Conservation (phyloP, 768 basidiomycete species). For the Collybiopsis confluens region DNA sequence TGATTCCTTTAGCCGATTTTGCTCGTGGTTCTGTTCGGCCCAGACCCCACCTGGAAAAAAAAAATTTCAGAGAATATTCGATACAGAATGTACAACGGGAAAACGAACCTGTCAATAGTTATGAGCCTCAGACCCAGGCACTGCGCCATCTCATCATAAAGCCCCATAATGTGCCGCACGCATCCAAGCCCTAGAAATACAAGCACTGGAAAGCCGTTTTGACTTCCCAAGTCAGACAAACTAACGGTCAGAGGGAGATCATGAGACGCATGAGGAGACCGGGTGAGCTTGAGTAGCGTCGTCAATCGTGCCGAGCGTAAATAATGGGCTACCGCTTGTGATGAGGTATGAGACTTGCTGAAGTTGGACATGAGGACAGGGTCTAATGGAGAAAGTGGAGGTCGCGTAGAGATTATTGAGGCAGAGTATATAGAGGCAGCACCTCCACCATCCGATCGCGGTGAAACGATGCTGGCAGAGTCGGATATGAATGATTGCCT, state of each 20-base stretch:
- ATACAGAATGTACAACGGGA: neutral
- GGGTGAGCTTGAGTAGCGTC: constrained; percentile 71
- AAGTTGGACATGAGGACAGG: constrained; percentile 32
- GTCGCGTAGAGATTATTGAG: constrained; percentile 42
- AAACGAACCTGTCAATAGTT: constrained; percentile 81
- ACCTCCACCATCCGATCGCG: constrained; percentile 50
- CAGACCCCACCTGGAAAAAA: constrained; percentile 73
- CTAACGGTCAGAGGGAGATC: constrained; percentile 79
- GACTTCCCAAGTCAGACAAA: constrained; percentile 86
- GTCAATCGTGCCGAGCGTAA: constrained; percentile 85
- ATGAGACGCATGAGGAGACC: constrained; percentile 74
- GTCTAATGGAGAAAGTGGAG: constrained; percentile 46
- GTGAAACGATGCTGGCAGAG: constrained; percentile 48
- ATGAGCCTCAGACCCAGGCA: constrained; percentile 84
- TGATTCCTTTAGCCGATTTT: constrained; percentile 71
- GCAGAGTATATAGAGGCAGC: constrained; percentile 48
- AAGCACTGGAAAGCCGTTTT: constrained; percentile 82
- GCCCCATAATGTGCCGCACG: constrained; percentile 89
- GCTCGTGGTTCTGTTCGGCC: constrained; percentile 77
- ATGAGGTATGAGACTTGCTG: constrained; percentile 40
- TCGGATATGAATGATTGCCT: constrained; percentile 57
- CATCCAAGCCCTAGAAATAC: constrained; percentile 93
- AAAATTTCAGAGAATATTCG: constrained; percentile 12
- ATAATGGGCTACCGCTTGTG: constrained; percentile 80
- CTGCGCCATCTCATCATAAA: constrained; percentile 96